Percentiles rank a stretch among this genome's conserved stretches.
phyloP scores from a whole-genome alignment of 495 filamentous ascomycete species.

The Copromyces sp. region DNA sequence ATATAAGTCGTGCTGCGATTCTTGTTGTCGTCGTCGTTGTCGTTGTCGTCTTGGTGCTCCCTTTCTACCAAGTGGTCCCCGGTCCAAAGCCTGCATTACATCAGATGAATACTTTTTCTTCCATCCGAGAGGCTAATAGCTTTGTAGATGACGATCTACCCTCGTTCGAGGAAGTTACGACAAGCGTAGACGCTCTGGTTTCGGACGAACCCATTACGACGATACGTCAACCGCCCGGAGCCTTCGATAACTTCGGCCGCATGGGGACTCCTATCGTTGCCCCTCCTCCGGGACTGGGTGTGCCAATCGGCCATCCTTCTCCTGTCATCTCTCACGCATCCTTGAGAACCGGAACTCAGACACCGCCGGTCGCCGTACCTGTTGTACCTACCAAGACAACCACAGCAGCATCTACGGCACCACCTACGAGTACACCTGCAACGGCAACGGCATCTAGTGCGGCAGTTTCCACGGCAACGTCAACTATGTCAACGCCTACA shows the following conservation, averaged over 20 bases:
- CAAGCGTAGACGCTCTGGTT: slow-evolving; percentile 47
- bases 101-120: slow-evolving; percentile 17
- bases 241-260: slow-evolving; percentile 36
- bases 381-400: slow-evolving; percentile 12
- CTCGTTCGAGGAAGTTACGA: slow-evolving; percentile 41
- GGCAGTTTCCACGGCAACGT: not conserved
- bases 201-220: slow-evolving; percentile 33
- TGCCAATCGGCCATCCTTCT: slow-evolving; percentile 44
- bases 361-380: slow-evolving; percentile 16
- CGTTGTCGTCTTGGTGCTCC: slow-evolving; percentile 8
- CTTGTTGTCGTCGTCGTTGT: slow-evolving; percentile 7
- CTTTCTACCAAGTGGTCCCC: slow-evolving; percentile 15
- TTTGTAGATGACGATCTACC: slow-evolving; percentile 39
- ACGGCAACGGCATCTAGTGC: not conserved
- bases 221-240: slow-evolving; percentile 23
- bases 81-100: not conserved
- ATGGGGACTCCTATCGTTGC: slow-evolving; percentile 45
- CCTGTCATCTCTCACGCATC: slow-evolving; percentile 21
- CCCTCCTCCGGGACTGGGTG: slow-evolving; percentile 53
- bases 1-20: slow-evolving; percentile 15
- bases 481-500: not conserved
- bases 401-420: not conserved
- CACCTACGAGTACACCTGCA: not conserved
- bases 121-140: slow-evolving; percentile 28
- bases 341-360: slow-evolving; percentile 8